phyloP scores from a whole-genome alignment of 2,329 filamentous ascomycete genomes.

The Stachybotrys chlorohalonatus region DNA sequence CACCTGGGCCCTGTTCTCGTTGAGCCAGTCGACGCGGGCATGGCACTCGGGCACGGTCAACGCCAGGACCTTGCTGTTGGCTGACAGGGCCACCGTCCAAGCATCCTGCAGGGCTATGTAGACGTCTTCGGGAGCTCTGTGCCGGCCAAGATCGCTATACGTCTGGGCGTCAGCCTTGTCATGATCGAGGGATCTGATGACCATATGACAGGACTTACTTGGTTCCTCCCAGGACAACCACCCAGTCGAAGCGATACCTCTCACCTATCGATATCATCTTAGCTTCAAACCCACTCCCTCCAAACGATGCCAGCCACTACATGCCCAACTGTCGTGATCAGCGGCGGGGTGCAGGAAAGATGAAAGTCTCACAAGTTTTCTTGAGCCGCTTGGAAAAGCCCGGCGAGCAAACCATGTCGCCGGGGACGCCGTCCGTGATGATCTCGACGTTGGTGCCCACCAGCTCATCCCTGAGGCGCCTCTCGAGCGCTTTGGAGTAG shows the following conservation, averaged over 20 bases:
- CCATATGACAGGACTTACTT: slow-evolving; percentile 31
- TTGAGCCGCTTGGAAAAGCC: slow-evolving; percentile 21
- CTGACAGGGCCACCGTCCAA: slow-evolving; percentile 41
- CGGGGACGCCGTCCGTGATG: slow-evolving; percentile 39
- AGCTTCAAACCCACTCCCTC: too few species aligned
- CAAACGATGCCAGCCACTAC: neutral
- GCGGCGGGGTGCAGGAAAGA: neutral
- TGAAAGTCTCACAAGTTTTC: slow-evolving; percentile 23
- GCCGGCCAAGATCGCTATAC: slow-evolving; percentile 40
- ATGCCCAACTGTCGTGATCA: neutral
- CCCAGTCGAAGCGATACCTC: slow-evolving; percentile 43
- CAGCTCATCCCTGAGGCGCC: slow-evolving; percentile 37
- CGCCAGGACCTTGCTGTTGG: slow-evolving; percentile 48
- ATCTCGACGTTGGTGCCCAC: slow-evolving; percentile 32
- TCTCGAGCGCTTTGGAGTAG: slow-evolving; percentile 40
- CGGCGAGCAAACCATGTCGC: slow-evolving; percentile 35
- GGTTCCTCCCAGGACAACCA: slow-evolving; percentile 54
- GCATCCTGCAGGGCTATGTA: slow-evolving; percentile 36
- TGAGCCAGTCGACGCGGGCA: slow-evolving; percentile 15
- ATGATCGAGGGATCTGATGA: neutral
- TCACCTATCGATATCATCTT: slow-evolving; percentile 6
- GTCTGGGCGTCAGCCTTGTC: neutral
- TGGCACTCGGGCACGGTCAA: slow-evolving; percentile 52
- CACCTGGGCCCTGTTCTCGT: slow-evolving; percentile 30
- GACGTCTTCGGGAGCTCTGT: slow-evolving; percentile 28